Percentiles rank a stretch among this genome's conserved stretches.
phyloP scores from a whole-genome alignment of 2,329 filamentous ascomycete genomes.

The Colletotrichum sidae region DNA sequence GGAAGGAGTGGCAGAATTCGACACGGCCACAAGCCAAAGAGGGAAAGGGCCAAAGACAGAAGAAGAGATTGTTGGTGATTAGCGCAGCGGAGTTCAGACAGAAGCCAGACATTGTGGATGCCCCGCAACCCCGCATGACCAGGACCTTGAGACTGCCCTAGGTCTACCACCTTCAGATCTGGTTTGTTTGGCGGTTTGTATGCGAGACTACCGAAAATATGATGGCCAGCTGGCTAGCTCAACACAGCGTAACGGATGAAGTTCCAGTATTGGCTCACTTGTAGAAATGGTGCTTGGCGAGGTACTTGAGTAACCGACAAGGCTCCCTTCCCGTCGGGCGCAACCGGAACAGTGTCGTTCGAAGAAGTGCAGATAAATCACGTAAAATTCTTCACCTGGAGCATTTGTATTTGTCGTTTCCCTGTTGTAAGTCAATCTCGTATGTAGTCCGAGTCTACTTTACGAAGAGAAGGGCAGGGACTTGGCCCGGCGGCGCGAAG shows the following conservation, averaged over 20 bases:
- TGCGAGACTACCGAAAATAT: not conserved
- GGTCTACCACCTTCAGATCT: constrained; percentile 30
- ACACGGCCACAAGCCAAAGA: too few species aligned
- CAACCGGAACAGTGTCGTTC: constrained; percentile 9
- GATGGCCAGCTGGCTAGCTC: not conserved
- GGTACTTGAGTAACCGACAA: constrained; percentile 10
- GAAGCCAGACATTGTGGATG: constrained; percentile 13
- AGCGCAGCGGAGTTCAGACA: too few species aligned
- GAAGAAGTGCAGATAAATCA: too few species aligned
- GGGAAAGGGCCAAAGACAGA: too few species aligned
- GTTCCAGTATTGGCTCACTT: too few species aligned
- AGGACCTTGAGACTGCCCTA: constrained; percentile 11
- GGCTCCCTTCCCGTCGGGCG: constrained; percentile 14
- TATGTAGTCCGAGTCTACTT: too few species aligned
- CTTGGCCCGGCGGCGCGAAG: too few species aligned
- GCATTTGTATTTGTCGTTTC: too few species aligned
- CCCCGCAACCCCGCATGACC: constrained; percentile 38
- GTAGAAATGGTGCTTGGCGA: not conserved
- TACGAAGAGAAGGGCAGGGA: too few species aligned
- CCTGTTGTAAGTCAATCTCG: too few species aligned
- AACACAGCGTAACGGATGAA: not conserved
- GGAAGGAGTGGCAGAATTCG: too few species aligned
- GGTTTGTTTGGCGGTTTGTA: not conserved
- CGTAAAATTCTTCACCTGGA: not conserved
- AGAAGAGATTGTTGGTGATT: too few species aligned